Evolutionary conservation across 225 moss, liverwort and hornwort species (phyloP), one percentile per base, ranked within the genome.

Genomic region (Ulota crispa): DNA sequence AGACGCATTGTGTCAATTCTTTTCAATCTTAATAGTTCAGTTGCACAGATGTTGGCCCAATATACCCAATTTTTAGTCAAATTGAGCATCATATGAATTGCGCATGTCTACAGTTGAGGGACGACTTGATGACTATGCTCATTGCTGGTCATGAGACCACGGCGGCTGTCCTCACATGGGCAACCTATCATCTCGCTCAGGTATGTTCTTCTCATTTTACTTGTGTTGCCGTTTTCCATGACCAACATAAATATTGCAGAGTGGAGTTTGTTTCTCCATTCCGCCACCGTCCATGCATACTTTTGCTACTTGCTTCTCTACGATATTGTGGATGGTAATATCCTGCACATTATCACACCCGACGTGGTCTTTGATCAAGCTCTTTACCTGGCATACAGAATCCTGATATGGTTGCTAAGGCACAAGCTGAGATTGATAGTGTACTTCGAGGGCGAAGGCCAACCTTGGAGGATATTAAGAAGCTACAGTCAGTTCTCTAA

Each of bases 101-200:
- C 65, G 75, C 41, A 45, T 70, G 13, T 76, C 47, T 70, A 76
- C 91, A 99, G 98, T 92, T 99, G 77, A 88, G 99, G 32, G 99
- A 99, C 74, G 99, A 99, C 83, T 90, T 99, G 85, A 99, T 99
- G 99, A 99, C 99, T 43, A 99, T 99, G 99, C 96, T 99, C 70
- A 96, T 99, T 85, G 99, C 99, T 85, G 99, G 99, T 73, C 99
- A 99, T 76, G 99, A 99, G 84, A 99, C 99, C 57, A 96, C 99
- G 68, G 92, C 99, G 27, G 99, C 99, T 67, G 96, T 99, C 30
- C 93, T 99, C 55, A 99, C 99, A 24, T 99, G 99, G 96, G 92
- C 96, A 71, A 96, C 99, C 13, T 99, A 83, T 75, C 83, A 95
- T 87, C 91, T 99, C 81, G 92, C 93, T 86, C 99, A 99, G 92